Conservation (phyloP, 2,329 filamentous ascomycete species). For the Fusarium pilosicola region DNA sequence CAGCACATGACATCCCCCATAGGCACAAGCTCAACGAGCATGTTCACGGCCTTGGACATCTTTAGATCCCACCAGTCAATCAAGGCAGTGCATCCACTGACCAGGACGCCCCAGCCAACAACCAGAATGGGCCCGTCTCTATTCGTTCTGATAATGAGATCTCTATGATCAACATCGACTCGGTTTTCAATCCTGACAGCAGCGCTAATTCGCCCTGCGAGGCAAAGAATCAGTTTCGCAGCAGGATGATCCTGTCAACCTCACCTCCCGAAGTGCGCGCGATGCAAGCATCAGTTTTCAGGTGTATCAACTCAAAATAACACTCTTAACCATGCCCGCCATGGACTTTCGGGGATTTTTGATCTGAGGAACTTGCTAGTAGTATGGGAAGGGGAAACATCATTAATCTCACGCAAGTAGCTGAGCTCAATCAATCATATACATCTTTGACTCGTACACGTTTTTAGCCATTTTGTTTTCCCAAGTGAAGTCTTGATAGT, state of each 20-base stretch:
- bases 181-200: no score
- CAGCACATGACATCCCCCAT: no score
- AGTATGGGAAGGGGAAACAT: neutral
- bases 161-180: no score
- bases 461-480: neutral
- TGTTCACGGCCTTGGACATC: no score
- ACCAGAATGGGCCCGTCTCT: no score
- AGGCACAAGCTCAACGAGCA: no score
- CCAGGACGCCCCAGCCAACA: no score
- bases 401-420: neutral
- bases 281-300: neutral
- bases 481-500: neutral
- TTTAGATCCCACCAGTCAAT: neutral
- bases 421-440: neutral
- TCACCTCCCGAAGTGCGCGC: neutral
- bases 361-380: neutral
- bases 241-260: neutral
- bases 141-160: no score
- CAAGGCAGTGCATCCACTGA: no score
- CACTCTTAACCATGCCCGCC: neutral
- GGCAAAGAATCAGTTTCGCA: neutral
- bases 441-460: neutral
- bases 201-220: neutral
- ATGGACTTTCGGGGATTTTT: neutral
- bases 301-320: neutral